Evolutionary conservation across 805 yeast species (phyloP), one percentile per base, ranked within the genome.

Genomic region (Candida namnaoensis): DNA sequence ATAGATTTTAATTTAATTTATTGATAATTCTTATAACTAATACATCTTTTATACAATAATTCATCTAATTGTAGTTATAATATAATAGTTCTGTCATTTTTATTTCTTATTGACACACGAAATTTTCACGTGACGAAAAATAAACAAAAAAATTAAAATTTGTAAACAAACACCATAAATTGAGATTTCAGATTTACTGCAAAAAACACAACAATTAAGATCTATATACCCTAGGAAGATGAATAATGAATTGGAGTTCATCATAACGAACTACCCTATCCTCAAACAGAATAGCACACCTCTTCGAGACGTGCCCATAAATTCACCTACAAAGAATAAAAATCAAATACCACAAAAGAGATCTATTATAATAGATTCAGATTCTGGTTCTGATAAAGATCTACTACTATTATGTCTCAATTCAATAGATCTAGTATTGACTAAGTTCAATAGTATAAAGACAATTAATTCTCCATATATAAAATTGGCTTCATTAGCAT

Each of bases 241-340:
- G 52, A 48, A 49, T 8, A 32, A 41, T 25, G 56, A 53, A 26
- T 41, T 53, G 49, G 57, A 55, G 27, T 55, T 42, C 38, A 54
- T 55, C 38, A 41, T 46, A 34, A 28, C 46, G 9, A 51, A 52
- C 40, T 56, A 54, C 26, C 39, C 56, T 5, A 44, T 50, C 25
- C 47, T 56, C 41, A 46, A 40, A 38, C 35, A 47, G 30, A 44
- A 41, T 13, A 48, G 48, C 5, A 45, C 53, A 15, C 54, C 59
- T 5, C 40, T 54, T 41, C 51, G 48, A 39, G 34, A 38, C 25
- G 41, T 54, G 19, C 48, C 44, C 40, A 24, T 44, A 32, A 54
- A 49, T 14, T 50, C 60, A 11, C 56, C 60, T 28, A 40, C 48
- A 33, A 51, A 47, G 5, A 36, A 34, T 39, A 13, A 40, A 42